These are phyloP conservation scores for Aspergillus sp. DNA, from an alignment of 2,329 filamentous ascomycete species.

Conservation along the genomic window DNA sequence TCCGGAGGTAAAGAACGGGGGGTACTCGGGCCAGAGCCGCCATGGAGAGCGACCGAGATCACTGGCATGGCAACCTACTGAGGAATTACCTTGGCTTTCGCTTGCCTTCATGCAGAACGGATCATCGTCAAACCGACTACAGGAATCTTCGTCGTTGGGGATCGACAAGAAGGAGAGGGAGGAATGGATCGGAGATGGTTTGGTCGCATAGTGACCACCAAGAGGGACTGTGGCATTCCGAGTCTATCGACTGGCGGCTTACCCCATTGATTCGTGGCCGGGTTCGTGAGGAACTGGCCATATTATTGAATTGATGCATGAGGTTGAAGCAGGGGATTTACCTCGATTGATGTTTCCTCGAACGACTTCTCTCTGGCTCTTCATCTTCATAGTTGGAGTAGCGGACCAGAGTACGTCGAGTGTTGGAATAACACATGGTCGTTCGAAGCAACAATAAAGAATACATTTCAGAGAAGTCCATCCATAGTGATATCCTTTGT, in stretches of 20 bases:
- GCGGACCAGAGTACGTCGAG: no score
- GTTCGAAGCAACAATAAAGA: no score
- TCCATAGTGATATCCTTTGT: no score
- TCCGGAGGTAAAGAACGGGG: neutral
- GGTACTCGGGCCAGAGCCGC: neutral
- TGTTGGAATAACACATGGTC: no score
- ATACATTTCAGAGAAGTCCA: no score
- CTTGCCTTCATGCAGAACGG: neutral
- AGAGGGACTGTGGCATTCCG: neutral
- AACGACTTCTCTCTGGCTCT: no score
- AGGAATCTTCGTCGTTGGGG: neutral
- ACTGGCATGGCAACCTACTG: constrained; percentile 5
- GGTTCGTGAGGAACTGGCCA: neutral
- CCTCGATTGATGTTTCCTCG: no score
- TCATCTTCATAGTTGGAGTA: no score
- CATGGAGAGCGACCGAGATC: neutral
- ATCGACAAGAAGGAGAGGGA: constrained; percentile 1
- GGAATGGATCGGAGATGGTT: constrained; percentile 4
- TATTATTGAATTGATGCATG: neutral
- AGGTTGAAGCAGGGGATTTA: neutral
- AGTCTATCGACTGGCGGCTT: neutral
- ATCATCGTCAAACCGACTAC: neutral
- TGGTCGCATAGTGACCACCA: neutral
- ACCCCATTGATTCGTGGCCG: neutral
- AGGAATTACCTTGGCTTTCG: neutral